These are phyloP conservation scores for Trichoderma asperelloides DNA, from an alignment of 495 filamentous ascomycete genomes.

Conservation along the genomic window DNA sequence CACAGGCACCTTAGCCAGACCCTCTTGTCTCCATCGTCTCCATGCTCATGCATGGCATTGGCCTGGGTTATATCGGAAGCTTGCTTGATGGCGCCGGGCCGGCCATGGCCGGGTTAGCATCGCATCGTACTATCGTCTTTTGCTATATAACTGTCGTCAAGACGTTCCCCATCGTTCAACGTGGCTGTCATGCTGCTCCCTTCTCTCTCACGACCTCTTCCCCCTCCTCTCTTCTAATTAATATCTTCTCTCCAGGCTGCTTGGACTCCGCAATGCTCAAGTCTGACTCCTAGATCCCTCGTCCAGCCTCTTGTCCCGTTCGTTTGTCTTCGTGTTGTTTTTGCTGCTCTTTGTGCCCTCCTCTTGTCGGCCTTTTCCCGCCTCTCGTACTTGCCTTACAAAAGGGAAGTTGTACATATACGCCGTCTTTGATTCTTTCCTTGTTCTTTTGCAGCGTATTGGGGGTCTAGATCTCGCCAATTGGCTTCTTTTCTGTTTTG, in stretches of 20 bases:
- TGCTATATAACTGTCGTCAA: conserved; percentile 2
- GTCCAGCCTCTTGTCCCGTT: neutral
- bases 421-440: neutral
- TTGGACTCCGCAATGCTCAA: neutral
- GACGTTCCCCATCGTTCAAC: neutral
- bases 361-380: neutral
- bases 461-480: neutral
- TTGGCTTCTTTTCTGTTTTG: neutral
- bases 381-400: neutral
- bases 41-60: conserved; percentile 11
- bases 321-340: neutral
- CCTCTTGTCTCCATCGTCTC: conserved; percentile 1
- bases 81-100: conserved; percentile 5
- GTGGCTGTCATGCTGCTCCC: neutral
- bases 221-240: neutral
- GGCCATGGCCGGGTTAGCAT: neutral
- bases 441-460: conserved; percentile 3
- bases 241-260: neutral
- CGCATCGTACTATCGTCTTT: neutral
- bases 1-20: neutral
- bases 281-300: neutral
- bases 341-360: neutral
- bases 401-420: neutral
- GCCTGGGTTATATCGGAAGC: conserved; percentile 6
- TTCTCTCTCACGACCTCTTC: conserved; percentile 1